Conservation (phyloP, 208 protist species). For the Acanthamoeba polyphaga region DNA sequence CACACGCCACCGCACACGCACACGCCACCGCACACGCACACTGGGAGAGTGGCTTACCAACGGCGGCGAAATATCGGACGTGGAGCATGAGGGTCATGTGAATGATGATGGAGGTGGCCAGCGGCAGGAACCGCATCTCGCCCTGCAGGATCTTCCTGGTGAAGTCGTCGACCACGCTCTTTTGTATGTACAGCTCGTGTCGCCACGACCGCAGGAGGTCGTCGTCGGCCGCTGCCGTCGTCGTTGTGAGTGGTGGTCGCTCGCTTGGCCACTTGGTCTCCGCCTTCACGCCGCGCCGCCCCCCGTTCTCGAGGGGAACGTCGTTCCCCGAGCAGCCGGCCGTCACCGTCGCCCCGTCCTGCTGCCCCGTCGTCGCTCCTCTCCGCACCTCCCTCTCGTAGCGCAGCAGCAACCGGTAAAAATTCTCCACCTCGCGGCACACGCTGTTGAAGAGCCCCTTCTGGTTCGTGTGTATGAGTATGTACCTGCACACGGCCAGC, state of each 20-base stretch:
- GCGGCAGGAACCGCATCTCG: constrained; percentile 39
- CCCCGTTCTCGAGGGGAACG: not conserved
- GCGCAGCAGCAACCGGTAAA: not conserved
- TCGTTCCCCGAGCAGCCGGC: not conserved
- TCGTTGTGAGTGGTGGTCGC: not conserved
- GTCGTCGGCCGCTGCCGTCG: not conserved
- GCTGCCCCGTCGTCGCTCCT: not conserved
- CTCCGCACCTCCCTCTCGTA: not conserved
- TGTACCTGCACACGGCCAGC: not conserved
- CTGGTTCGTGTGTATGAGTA: constrained; percentile 31
- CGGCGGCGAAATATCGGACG: not conserved
- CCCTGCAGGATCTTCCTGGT: constrained; percentile 48
- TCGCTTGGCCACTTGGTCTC: not conserved
- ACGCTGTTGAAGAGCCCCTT: not conserved
- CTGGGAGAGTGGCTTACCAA: not conserved
- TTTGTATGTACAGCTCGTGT: constrained; percentile 17
- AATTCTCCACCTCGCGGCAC: constrained; percentile 16
- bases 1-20: not conserved
- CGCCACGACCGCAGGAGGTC: not conserved
- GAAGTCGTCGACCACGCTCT: constrained; percentile 22
- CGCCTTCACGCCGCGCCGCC: not conserved
- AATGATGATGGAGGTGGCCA: constrained; percentile 53
- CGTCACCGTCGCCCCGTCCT: not conserved
- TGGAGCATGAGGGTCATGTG: constrained; percentile 27
- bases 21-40: not conserved